phyloP scores from a whole-genome alignment of 352 stramenopile genomes.

The Phytophthora pisi region DNA sequence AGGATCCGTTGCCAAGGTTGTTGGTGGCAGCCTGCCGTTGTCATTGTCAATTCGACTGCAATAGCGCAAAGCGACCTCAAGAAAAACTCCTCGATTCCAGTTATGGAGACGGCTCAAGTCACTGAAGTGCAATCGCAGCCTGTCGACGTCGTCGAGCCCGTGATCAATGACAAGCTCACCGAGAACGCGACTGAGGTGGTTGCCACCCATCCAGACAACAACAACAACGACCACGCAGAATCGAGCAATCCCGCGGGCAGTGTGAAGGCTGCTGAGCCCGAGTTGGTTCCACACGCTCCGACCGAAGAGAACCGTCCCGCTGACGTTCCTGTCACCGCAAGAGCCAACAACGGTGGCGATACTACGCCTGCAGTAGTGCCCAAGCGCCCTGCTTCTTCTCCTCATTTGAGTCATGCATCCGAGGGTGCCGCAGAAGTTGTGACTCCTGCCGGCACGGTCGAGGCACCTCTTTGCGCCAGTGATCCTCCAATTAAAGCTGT shows the following conservation, averaged over 20 bases:
- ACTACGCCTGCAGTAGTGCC: background rate
- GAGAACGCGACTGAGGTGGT: slow-evolving; percentile 8
- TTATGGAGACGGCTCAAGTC: slow-evolving; percentile 25
- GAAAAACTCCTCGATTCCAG: background rate
- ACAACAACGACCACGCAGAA: background rate
- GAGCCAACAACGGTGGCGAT: background rate
- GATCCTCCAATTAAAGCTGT: slow-evolving; percentile 11
- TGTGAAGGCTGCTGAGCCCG: slow-evolving; percentile 7
- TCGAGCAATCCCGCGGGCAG: background rate
- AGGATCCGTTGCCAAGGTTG: slow-evolving; percentile 1
- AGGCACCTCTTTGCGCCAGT: slow-evolving; percentile 2
- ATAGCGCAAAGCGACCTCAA: background rate
- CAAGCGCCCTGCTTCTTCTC: background rate
- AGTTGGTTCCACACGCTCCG: slow-evolving; percentile 1
- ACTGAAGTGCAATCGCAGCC: slow-evolving; percentile 7
- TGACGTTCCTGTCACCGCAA: slow-evolving; percentile 2
- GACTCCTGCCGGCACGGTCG: slow-evolving; percentile 31
- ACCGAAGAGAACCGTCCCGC: slow-evolving; percentile 19
- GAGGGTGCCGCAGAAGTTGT: slow-evolving; percentile 20
- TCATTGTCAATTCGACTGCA: slow-evolving; percentile 19
- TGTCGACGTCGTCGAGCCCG: slow-evolving; percentile 15
- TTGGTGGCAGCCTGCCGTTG: background rate
- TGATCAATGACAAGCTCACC: slow-evolving; percentile 9
- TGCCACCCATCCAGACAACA: slow-evolving; percentile 7
- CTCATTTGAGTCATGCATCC: slow-evolving; percentile 3